A percentile compares a stretch with the other conserved stretches of the same genome.
Conservation (phyloP, 192 early-diverging fungal genomes). For the Coemansia asiatica region DNA sequence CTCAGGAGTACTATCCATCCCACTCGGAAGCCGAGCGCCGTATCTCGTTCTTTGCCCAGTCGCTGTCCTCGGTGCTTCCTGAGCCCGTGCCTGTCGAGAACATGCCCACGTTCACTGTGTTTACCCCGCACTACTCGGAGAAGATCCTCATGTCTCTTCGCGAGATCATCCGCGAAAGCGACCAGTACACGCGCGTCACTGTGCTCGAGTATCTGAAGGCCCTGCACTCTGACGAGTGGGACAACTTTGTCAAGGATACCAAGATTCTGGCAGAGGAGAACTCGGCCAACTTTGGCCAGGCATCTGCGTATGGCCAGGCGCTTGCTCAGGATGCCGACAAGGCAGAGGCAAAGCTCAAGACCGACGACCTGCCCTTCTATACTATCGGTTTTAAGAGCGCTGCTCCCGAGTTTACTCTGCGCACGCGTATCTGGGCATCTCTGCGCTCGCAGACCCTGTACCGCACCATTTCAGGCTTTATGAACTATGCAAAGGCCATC, state of each 20-base stretch:
- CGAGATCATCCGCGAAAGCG: constrained; percentile 83
- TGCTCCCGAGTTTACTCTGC: constrained; percentile 76
- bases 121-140: constrained; percentile 83
- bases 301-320: constrained; percentile 53
- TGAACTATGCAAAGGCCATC: constrained; percentile 86
- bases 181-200: constrained; percentile 76
- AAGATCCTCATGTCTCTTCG: constrained; percentile 79
- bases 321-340: constrained; percentile 58
- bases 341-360: constrained; percentile 65
- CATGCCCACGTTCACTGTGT: constrained; percentile 84
- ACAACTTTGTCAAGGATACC: constrained; percentile 87
- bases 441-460: constrained; percentile 82
- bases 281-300: constrained; percentile 57
- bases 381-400: constrained; percentile 80
- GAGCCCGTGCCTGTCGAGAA: constrained; percentile 76
- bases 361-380: constrained; percentile 79
- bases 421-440: constrained; percentile 88
- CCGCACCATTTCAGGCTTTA: constrained; percentile 82
- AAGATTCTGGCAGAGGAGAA: constrained; percentile 75
- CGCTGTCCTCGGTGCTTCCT: constrained; percentile 76
- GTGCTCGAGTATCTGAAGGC: constrained; percentile 81
- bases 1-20: constrained; percentile 70
- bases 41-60: constrained; percentile 85
- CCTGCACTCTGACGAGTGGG: constrained; percentile 79
- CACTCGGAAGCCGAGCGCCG: constrained; percentile 80